Evolutionary conservation across 192 early-diverging fungal species (phyloP), one percentile per base, ranked within the genome.

Genomic region (Coemansia sp.): DNA sequence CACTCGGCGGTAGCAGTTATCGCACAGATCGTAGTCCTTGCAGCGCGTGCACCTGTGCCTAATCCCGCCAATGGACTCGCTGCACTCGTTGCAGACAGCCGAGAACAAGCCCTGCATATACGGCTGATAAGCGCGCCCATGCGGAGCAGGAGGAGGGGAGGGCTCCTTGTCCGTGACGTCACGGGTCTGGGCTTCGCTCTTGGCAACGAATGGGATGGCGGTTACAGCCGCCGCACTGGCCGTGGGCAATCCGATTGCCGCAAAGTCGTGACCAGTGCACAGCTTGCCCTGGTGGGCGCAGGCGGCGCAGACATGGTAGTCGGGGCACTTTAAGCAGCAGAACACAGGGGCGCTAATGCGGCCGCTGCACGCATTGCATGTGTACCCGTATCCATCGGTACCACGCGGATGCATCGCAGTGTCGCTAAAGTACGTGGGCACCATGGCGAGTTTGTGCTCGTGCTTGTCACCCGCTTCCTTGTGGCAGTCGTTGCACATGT

Each of bases 1-100:
- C 39, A 68, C 78, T 31, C 65, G 34, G 54, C 71, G 70, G 56
- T 71, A 83, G 68, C 90, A 92, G 17, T 68, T 63, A 41, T 87
- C 70, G 63, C 90, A 92, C 50, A 82, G 37, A 51, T 82, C 79
- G 39, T 77, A 82, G 72, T 74, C 62, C 56, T 66, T 74, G 76
- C 85, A 86, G 34, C 77, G 72, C 11, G 67, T 84, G 68, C 90
- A 92, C 63, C 79, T 85, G 78, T 90, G 87, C 5, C 88, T 77
- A 19, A 81, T 77, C 5, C 88, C 88, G 39, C 42, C 41, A 21
- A 92, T 88, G 3, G 65, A 57, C 14, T 69, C 73, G 11, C 74
- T 70, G 73, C 90, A 91, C 61, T 81, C 80, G 62, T 89, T 86
- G 67, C 90, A 91, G 34, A 60, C 64, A 9, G 78, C 77, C 9